A percentile compares a stretch with the other conserved stretches of the same genome.
Evolutionary conservation across 225 moss, liverwort and hornwort genomes (phyloP).

Genomic region (Marchantia paleacea): DNA sequence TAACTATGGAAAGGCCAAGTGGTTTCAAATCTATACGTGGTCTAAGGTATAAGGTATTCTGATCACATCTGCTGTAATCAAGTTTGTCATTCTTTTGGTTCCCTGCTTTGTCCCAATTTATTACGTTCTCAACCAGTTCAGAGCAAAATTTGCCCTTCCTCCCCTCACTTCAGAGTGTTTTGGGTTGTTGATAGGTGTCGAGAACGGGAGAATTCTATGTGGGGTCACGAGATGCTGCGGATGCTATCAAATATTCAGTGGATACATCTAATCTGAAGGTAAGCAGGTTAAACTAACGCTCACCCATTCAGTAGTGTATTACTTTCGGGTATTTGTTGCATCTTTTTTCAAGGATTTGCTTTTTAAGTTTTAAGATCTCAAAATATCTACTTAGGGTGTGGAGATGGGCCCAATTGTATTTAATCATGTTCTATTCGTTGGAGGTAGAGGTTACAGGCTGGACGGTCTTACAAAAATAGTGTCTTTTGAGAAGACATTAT

Average conservation of each 20-base stretch:
- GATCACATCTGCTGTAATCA: not conserved
- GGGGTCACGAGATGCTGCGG: slow-evolving; percentile 15
- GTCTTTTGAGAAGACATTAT: too few species aligned
- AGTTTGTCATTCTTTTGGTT: not conserved
- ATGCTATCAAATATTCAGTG: slow-evolving; percentile 10
- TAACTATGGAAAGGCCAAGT: slow-evolving; percentile 10
- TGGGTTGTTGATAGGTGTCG: not conserved
- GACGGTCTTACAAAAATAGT: too few species aligned
- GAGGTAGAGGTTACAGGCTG: too few species aligned
- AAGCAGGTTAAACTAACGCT: slow-evolving; percentile 2
- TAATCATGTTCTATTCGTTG: too few species aligned
- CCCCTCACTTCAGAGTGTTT: not conserved
- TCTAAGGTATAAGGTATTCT: slow-evolving; percentile 3
- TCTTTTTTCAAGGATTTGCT: not conserved
- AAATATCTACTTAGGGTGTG: too few species aligned
- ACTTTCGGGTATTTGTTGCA: not conserved
- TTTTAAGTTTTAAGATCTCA: too few species aligned
- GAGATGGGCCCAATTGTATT: too few species aligned
- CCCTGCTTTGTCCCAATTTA: not conserved
- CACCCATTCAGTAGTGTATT: not conserved
- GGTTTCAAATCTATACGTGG: not conserved
- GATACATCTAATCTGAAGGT: slow-evolving; percentile 22
- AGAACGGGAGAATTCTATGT: slow-evolving; percentile 11
- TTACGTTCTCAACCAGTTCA: not conserved
- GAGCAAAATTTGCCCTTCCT: not conserved